Evolutionary conservation across 2,329 filamentous ascomycete species (phyloP), one percentile per base, ranked within the genome.

Genomic region (Zymoseptoria crescenta): DNA sequence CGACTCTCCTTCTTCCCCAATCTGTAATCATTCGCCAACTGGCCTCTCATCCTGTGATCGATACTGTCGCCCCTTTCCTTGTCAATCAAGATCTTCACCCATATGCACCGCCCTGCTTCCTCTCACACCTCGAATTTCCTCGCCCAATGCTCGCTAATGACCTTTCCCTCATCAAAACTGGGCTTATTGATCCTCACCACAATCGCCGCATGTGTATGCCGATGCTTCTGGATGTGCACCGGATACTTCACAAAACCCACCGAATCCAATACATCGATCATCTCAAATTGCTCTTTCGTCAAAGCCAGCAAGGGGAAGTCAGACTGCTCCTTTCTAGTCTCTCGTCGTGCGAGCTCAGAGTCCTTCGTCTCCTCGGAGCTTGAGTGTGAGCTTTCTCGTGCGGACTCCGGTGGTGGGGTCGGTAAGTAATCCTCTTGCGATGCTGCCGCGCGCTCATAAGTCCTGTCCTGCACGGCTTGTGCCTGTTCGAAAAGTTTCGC

Each of bases 131-230:
- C 73, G 70, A 97, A 96, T 52, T 87, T 81, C 56, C 86, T 80
- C 2, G 91, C 76, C 88, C 89, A 97, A 75, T 97, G 93, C 68
- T 80, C 81, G 58, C 94, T 77, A 35, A 96, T 89, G 10, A 89
- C 72, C 69, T 81, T 83, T 0, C 93, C 93, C 74, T 97, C 92
- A 1, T 81, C 79, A 67, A 91, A 95, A 0, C 74, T 76, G 55
- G 81, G 77, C 70, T 84, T 86, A 48, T 87, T 83, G 62, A 79
- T 83, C 45, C 93, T 83, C 41, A 95, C 86, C 63, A 97, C 89
- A 53, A 97, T 96, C 2, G 92, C 92, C 0, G 92, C 93, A 73
- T 97, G 93, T 60, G 84, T 89, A 71, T 96, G 90, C n/a, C 80
- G 76, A 57, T 85, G 81, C 5, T 91, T 88, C 64, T 88, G 87